Evolutionary conservation across 2,329 filamentous ascomycete species (phyloP), one percentile per base, ranked within the genome.

Genomic region (Pseudofabraea citricarpa): DNA sequence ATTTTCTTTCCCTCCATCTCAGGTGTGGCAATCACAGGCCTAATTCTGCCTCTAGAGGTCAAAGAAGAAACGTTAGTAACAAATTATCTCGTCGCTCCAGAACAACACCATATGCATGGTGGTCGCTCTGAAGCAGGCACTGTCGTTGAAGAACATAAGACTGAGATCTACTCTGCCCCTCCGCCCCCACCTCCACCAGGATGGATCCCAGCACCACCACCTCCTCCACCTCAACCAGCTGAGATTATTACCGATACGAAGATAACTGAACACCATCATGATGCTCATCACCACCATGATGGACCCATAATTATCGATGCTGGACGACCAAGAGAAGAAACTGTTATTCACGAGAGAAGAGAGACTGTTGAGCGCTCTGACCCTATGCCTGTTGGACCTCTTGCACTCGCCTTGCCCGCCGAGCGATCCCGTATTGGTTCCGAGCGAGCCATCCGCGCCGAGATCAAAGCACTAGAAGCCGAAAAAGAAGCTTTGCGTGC

Each of bases 391-490:
- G 50, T 66, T 15, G 70, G 68, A 2, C 63, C 72, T 7, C 55
- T 76, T 4, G 69, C 68, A 2, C 55, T 74, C 10, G 59, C 64
- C 1, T 56, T 66, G 6, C 64, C 71, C 27, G 53, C 59, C 31
- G 59, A 63, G 13, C 35, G 69, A 61, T 16, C 47, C 16, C 44
- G 51, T 13, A 23, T 45, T 15, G 62, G 62, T 5, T 56, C 58
- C 19, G 60, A 59, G 40, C 74, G 79, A 15, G 82, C 88, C 8
- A 82, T 93, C 52, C 77, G 81, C 38, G 74, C 80, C 23, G 86
- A 93, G 59, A 88, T 90, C 46, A 76, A 75, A 10, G 75, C 77
- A 1, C 71, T 91, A 1, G 86, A 91, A 65, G 75, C 73, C 5
- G 82, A 89, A 63, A 73, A 73, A 32, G 71, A 73, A 47, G 69